Conservation (phyloP, 306 rosid genomes). For the Datisca glomerata region DNA sequence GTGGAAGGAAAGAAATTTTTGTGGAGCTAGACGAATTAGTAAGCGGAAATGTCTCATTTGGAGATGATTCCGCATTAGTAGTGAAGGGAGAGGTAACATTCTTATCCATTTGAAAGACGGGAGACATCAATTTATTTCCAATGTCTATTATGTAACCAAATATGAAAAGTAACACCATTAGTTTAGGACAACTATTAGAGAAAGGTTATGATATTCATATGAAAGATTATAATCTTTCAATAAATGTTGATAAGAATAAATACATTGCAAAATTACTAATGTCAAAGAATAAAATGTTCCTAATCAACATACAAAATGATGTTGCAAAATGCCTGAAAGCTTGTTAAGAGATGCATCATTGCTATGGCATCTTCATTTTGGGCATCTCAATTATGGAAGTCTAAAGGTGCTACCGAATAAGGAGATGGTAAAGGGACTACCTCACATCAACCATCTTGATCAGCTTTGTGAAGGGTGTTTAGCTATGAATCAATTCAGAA, state of each 20-base stretch:
- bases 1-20: slow-evolving; percentile 7
- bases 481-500: no score
- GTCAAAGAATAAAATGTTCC: neutral
- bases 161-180: neutral
- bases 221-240: neutral
- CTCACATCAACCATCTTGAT: no score
- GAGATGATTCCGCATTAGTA: neutral
- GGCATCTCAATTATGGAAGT: no score
- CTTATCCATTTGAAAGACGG: neutral
- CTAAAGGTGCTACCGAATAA: no score
- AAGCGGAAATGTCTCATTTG: slow-evolving; percentile 3
- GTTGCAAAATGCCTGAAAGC: no score
- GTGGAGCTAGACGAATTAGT: slow-evolving; percentile 4
- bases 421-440: no score
- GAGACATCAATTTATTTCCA: neutral
- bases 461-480: no score
- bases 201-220: neutral
- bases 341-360: no score
- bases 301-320: neutral
- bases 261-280: neutral
- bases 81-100: neutral
- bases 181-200: neutral
- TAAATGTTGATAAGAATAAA: neutral
- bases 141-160: slow-evolving; percentile 1
- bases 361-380: no score